Evolutionary conservation across 2,329 filamentous ascomycete species (phyloP).

Genomic region (Scedosporium boydii): DNA sequence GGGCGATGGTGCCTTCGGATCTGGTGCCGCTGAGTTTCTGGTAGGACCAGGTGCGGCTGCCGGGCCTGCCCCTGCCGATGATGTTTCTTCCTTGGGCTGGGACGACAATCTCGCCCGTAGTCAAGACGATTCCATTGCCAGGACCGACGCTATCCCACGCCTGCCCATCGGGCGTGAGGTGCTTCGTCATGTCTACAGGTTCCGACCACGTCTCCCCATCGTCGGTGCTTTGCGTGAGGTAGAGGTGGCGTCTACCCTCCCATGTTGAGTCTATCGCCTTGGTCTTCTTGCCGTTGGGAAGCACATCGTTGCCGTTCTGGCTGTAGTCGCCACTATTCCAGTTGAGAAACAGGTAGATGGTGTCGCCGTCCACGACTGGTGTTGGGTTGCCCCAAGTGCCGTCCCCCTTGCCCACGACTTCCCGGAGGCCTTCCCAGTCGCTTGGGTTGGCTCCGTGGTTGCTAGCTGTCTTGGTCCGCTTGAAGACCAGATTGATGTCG

Average conservation of each 20-base stretch:
- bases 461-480: conserved; percentile 15
- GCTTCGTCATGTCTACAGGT: conserved; percentile 14
- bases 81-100: conserved; percentile 15
- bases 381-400: conserved; percentile 21
- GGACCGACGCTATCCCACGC: conserved; percentile 16
- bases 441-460: conserved; percentile 12
- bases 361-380: conserved; percentile 18
- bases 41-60: conserved; percentile 13
- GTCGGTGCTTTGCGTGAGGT: conserved; percentile 15
- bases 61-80: conserved; percentile 13
- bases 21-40: conserved; percentile 9
- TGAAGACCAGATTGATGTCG: conserved; percentile 20
- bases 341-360: conserved; percentile 20
- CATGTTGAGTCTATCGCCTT: conserved; percentile 13
- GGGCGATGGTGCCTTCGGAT: conserved; percentile 12
- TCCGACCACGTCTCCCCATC: conserved; percentile 16
- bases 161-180: conserved; percentile 11
- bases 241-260: conserved; percentile 16
- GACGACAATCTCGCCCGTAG: conserved; percentile 13
- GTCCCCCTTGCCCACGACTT: conserved; percentile 14
- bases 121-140: conserved; percentile 13
- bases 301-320: conserved; percentile 14
- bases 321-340: conserved; percentile 19
- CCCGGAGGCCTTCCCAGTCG: conserved; percentile 17
- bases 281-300: conserved; percentile 13